These are phyloP conservation scores for Silene latifolia DNA, from an alignment of 148 eudicot genomes.

Conservation along the genomic window DNA sequence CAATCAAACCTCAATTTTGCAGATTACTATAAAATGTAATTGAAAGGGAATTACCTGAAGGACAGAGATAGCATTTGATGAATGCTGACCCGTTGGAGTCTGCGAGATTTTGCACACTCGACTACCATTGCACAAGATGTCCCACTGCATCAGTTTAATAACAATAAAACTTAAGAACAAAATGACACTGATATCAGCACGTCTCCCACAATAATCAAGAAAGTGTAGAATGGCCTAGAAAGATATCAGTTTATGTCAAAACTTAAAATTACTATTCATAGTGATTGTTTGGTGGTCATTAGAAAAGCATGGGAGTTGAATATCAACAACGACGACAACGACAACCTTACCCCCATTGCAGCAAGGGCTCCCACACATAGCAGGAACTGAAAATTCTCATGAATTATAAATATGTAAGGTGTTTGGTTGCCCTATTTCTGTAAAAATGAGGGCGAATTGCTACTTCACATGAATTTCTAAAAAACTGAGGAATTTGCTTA, in stretches of 20 bases:
- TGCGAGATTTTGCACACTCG: slow-evolving; percentile 30
- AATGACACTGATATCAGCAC: background rate
- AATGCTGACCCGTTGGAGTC: slow-evolving; percentile 33
- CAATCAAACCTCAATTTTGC: background rate
- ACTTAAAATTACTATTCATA: too few relatives aligned
- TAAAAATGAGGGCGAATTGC: too few relatives aligned
- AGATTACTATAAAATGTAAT: background rate
- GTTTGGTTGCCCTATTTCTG: too few relatives aligned
- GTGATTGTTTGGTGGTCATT: too few relatives aligned
- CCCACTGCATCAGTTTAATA: slow-evolving; percentile 39
- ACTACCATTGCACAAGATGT: slow-evolving; percentile 33
- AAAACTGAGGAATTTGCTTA: too few relatives aligned
- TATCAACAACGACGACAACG: too few relatives aligned
- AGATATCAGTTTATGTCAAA: background rate
- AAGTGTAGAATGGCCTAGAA: background rate
- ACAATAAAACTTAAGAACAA: slow-evolving; percentile 7
- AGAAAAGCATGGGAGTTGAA: too few relatives aligned
- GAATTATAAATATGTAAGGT: too few relatives aligned
- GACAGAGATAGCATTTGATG: slow-evolving; percentile 44
- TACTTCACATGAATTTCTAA: too few relatives aligned
- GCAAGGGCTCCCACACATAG: too few relatives aligned
- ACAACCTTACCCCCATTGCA: too few relatives aligned
- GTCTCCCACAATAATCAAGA: background rate
- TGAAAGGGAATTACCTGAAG: slow-evolving; percentile 35
- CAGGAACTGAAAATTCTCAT: too few relatives aligned